Base-by-base conservation (phyloP, 192 early-diverging fungal genomes). In the Coemansia sp. region DNA sequence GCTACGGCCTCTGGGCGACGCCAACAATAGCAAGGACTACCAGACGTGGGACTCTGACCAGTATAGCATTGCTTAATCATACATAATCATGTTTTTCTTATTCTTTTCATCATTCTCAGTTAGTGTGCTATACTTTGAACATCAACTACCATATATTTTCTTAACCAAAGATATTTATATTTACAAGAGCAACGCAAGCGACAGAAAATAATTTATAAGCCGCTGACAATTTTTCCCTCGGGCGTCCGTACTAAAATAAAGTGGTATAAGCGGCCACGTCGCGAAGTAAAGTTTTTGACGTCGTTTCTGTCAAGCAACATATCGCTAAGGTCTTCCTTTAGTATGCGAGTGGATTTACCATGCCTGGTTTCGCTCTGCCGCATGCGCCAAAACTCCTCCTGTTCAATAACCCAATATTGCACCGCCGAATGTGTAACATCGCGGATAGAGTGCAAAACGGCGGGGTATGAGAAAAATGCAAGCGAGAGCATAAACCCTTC, bases 361-460 rank as follows among this genome's bases (percentile, higher is more conserved):
- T 42, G 65, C 12, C 64, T 65, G 12, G 38, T 21, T 21, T 83
- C 73, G 11, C 17, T 51, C 8, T 73, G 57, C 8, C 50, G 61
- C 64, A 75, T 63, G 23, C 63, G 45, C 80, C 80, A 83, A 31
- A 64, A 83, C 55, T 83, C 80, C 44, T 83, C 80, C 25, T 83
- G 80, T 34, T 83, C 80, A 21, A 83, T 42, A 7, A 83, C 70
- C 80, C 80, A 83, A 36, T 83, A 83, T 55, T 77, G 76, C 11
- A 83, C 73, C 21, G 76, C 73, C 42, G 64, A 39, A 37, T 83
- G 70, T 4, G 59, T 75, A 25, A 78, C 53, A 25, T 83, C 80
- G 41, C 80, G 76, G 1, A 78, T 75, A 19, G 80, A 83, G 29
- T 83, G 80, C 12, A 61, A 48, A 1, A 83, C 73, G 2, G 80